A percentile compares a stretch with the other conserved stretches of the same genome.
phyloP scores from a whole-genome alignment of 2,329 filamentous ascomycete species.

The Basipetospora chlamydospora region DNA sequence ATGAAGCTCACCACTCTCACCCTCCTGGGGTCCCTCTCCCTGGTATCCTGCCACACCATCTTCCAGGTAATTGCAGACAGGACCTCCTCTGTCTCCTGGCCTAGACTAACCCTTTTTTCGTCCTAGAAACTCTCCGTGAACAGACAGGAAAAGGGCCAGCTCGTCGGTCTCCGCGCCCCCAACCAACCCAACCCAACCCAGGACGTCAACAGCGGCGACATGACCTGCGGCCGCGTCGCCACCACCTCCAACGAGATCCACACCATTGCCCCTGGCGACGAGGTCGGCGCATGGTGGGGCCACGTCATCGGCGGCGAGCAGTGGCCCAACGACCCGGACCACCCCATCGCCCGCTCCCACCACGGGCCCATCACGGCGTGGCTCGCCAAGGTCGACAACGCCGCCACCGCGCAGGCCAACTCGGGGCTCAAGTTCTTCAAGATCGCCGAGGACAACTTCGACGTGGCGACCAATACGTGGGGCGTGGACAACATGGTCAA shows the following conservation, averaged over 20 bases:
- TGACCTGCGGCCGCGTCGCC: conserved; percentile 33
- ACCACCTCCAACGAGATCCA: conserved; percentile 27
- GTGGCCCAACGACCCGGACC: conserved; percentile 30
- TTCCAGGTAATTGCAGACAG: conserved; percentile 18
- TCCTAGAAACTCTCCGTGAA: conserved; percentile 25
- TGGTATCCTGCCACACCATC: conserved; percentile 24
- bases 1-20: conserved; percentile 1
- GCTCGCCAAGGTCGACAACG: conserved; percentile 37
- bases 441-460: conserved; percentile 34
- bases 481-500: conserved; percentile 31
- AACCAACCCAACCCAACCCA: conserved; percentile 37
- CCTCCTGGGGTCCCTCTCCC: conserved; percentile 10
- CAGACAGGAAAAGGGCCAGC: conserved; percentile 31
- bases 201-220: conserved; percentile 31
- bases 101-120: background rate
- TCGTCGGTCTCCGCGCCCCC: conserved; percentile 33
- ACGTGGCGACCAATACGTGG: conserved; percentile 27
- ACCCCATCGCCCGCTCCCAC: conserved; percentile 39
- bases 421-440: conserved; percentile 36
- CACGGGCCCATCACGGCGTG: conserved; percentile 40
- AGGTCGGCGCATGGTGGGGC: conserved; percentile 35
- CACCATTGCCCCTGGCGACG: conserved; percentile 33
- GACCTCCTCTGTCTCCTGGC: background rate
- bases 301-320: conserved; percentile 40
- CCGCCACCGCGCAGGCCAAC: conserved; percentile 20